A percentile compares a stretch with the other conserved stretches of the same genome.
These are phyloP conservation scores for Ascochyta pisi DNA, from an alignment of 2,329 filamentous ascomycete species.

Conservation along the genomic window DNA sequence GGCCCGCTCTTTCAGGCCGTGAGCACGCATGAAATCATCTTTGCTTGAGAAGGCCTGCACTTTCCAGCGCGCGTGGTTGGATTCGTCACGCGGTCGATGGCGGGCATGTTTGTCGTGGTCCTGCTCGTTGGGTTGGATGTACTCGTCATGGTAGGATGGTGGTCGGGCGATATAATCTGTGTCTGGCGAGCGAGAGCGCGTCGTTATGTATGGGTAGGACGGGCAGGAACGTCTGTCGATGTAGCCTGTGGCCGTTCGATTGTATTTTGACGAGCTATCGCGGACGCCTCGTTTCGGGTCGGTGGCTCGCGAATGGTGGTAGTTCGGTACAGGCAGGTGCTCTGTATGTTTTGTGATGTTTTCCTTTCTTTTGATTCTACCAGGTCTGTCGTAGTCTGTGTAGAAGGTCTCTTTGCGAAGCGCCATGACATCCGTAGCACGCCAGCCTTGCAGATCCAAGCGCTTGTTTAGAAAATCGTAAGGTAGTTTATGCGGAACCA, in stretches of 20 bases:
- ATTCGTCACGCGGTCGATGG: neutral
- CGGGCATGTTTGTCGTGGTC: neutral
- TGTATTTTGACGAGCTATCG: neutral
- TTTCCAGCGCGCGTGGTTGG: neutral
- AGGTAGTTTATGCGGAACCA: neutral
- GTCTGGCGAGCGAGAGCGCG: neutral
- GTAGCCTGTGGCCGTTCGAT: conserved; percentile 7
- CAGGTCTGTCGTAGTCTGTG: neutral
- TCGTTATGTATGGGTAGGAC: conserved; percentile 2
- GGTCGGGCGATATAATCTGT: neutral
- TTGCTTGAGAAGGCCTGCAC: neutral
- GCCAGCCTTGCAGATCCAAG: neutral
- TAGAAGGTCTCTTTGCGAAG: neutral
- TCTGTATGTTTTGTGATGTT: neutral
- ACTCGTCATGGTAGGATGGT: neutral
- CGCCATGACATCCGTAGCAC: neutral
- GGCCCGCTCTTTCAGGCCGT: too few relatives aligned
- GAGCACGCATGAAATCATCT: neutral
- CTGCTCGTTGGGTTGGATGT: conserved; percentile 1
- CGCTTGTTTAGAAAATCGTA: neutral
- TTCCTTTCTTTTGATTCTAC: too few relatives aligned
- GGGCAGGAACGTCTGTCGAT: conserved; percentile 2
- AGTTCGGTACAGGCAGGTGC: too few relatives aligned
- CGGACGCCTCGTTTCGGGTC: neutral
- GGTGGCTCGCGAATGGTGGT: neutral